Evolutionary conservation across 129 eudicot species (phyloP).

Genomic region (Erigeron canadensis): DNA sequence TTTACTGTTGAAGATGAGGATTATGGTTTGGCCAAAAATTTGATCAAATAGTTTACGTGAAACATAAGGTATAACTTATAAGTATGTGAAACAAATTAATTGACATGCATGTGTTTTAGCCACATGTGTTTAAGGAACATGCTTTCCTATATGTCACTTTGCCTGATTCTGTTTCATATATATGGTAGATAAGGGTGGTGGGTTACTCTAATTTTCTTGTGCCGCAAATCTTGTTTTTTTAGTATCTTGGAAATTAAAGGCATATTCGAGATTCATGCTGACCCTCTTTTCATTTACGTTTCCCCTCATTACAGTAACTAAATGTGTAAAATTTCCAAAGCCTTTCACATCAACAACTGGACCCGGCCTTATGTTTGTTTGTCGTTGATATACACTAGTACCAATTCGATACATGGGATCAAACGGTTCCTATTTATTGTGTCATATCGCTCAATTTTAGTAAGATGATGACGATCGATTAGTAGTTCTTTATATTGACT

Average conservation of each 20-base stretch:
- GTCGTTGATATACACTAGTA: constrained; percentile 11
- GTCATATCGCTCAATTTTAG: too few relatives aligned
- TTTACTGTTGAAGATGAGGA: constrained; percentile 13
- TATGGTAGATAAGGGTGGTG: constrained; percentile 31
- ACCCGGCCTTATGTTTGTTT: constrained; percentile 12
- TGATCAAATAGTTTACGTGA: constrained; percentile 27
- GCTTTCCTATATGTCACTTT: constrained; percentile 28
- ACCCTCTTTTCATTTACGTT: constrained; percentile 22
- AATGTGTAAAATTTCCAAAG: constrained; percentile 8
- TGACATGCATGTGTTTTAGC: constrained; percentile 31
- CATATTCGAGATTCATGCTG: constrained; percentile 27
- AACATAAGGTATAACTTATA: constrained; percentile 31
- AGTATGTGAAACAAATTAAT: constrained; percentile 36
- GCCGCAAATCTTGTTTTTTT: constrained; percentile 35
- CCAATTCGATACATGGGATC: too few relatives aligned
- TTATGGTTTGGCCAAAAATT: constrained; percentile 19
- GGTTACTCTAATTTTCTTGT: constrained; percentile 24
- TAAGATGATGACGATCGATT: too few relatives aligned
- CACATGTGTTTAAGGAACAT: constrained; percentile 43
- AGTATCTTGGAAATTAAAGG: constrained; percentile 14
- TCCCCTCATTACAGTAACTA: constrained; percentile 12
- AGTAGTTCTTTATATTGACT: too few relatives aligned
- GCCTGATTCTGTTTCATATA: constrained; percentile 45
- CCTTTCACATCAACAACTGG: constrained; percentile 21
- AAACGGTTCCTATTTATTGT: too few relatives aligned